Evolutionary conservation across 1,284 basidiomycete species (phyloP), one percentile per base, ranked within the genome.

Genomic region (Cryptococcus hybrid): DNA sequence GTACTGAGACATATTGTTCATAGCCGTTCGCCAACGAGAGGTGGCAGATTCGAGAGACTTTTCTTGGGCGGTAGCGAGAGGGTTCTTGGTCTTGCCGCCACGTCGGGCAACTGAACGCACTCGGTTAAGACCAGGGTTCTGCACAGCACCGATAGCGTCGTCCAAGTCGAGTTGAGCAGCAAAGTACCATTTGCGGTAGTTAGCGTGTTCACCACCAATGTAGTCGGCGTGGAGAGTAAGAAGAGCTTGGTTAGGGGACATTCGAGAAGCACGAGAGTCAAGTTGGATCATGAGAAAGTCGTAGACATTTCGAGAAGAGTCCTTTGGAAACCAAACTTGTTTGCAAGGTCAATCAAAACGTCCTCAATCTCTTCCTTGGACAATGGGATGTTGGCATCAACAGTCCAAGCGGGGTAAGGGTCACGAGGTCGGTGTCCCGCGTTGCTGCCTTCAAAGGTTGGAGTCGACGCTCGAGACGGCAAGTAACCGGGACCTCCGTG

Each of bases 291-390:
- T 99, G 62, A 95, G 80, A 79, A 97, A 97, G 79, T 99, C 95
- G 80, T 96, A 99, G 68, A 84, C 82, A 78, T 84, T 84, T 68
- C 83, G 79, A 70, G 81, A 83, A 18, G 80, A 81, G 61, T 79
- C 90, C 92, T 82, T 89, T 94, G 95, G 77, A 99, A 99, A 65
- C 95, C 96, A 79, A 99, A 99, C 81, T 99, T 99, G 83, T 99
- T 93, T 39, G 93, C 89, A 30, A 99, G 83, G 80, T 99, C 96
- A 61, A 98, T 87, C 73, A 99, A 92, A 55, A 99, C 92, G 75
- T 99, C 95, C 79, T 99, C 95, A 59, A 99, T 98, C 81, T 99
- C 96, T 69, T 99, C 95, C 81, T 97, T 98, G 38, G 92, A 93
- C 9, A 99, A 82, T 11, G 95, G 95, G 60, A 97, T 96, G 68